Conservation (phyloP, 371 early-diverging fungal genomes). For the Actinomortierella ambigua region DNA sequence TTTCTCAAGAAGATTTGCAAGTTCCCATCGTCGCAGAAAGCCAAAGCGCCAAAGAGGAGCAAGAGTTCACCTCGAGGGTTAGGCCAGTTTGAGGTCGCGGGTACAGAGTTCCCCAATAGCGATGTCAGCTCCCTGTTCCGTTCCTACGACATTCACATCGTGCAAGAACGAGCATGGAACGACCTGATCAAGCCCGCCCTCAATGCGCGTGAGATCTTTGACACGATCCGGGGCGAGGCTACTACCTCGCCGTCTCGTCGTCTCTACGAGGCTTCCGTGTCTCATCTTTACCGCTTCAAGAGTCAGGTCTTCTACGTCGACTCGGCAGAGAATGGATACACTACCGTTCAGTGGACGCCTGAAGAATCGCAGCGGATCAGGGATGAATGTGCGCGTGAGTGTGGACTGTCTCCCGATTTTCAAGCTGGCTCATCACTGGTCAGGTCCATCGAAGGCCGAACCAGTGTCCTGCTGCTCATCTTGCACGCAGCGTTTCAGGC, state of each 20-base stretch:
- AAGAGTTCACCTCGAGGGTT: constrained; percentile 1
- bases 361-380: constrained; percentile 6
- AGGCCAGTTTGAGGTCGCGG: constrained; percentile 4
- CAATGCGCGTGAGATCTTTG: background rate
- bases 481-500: constrained; percentile 5
- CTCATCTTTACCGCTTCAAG: constrained; percentile 33
- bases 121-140: background rate
- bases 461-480: constrained; percentile 13
- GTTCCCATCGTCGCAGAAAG: too few relatives aligned
- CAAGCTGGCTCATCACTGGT: constrained; percentile 15
- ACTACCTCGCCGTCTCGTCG: constrained; percentile 27
- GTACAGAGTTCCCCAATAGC: constrained; percentile 4
- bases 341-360: background rate
- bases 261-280: constrained; percentile 45
- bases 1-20: too few relatives aligned
- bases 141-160: constrained; percentile 17
- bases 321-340: background rate
- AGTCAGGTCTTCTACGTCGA: background rate
- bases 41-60: too few relatives aligned
- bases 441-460: constrained; percentile 19
- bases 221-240: constrained; percentile 7
- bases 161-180: constrained; percentile 24
- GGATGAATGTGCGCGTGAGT: constrained; percentile 15
- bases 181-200: constrained; percentile 4
- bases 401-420: constrained; percentile 26